Base-by-base conservation (phyloP, 768 basidiomycete genomes). In the Trametes cubensis region DNA sequence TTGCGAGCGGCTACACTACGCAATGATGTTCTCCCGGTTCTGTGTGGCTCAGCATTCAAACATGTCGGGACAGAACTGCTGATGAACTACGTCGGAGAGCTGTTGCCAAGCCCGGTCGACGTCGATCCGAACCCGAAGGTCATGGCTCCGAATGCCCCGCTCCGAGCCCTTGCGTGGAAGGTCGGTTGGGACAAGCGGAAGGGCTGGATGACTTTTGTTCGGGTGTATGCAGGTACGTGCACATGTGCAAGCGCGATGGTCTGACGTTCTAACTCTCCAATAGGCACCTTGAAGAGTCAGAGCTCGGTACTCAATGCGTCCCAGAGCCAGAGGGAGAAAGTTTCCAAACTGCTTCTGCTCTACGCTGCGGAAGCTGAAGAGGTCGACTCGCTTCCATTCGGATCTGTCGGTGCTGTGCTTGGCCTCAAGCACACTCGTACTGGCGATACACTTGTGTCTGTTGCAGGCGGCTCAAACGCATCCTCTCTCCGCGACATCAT, bases 171-270 rank as follows among this genome's bases (percentile, higher is more conserved):
- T 26, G 93, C 90, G 2, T 95, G 94, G 93, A 95, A 95, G 71
- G 93, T 95, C 21, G 80, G 78, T 30, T 94, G 92, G 92, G 92
- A 95, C 69, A 86, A 85, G 60, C 83, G 77, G 59, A 82, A 81
- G 67, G 93, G 93, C 23, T 95, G 93, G 93, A 93, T 95, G 92
- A 94, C 93, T 2, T 95, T 93, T 71, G 88, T 95, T 41, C 81
- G 93, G 25, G 84, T 95, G 20, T 95, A 95, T 73, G 93, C 92
- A 55, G 93, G 92, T 91, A 71, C 63, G 78, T 72, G 5, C 18
- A 14, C 40, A 21, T 38, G 25, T 38, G 10, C 25, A 25, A 21
- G 20, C 5, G 4, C 8, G 18, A 17, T 4, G 15, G 6, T 11
- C 23, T 1, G 17, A 6, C 14, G 18, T 51, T 21, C 23, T 52